Conservation (phyloP, 2,329 filamentous ascomycete genomes). For the Albifimbria verrucaria region DNA sequence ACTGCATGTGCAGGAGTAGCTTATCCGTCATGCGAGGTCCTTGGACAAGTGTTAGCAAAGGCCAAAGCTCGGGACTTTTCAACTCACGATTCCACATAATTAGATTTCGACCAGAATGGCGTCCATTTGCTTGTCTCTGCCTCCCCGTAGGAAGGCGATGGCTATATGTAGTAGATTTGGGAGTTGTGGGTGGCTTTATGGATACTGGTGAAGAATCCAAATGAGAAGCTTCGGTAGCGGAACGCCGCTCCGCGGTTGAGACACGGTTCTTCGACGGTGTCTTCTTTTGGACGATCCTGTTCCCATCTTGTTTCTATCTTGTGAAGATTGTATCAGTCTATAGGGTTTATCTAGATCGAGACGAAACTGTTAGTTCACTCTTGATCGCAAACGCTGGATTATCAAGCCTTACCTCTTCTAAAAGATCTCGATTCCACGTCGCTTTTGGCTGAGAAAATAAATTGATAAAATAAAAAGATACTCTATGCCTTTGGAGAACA, state of each 20-base stretch:
- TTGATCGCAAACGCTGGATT: no score
- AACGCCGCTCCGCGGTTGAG: neutral
- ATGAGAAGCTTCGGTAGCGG: constrained; percentile 8
- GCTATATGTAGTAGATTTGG: constrained; percentile 15
- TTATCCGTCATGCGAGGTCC: constrained; percentile 46
- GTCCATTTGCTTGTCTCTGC: constrained; percentile 23
- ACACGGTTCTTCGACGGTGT: neutral
- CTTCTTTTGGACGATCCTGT: neutral
- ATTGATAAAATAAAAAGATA: no score
- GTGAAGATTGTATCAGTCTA: no score
- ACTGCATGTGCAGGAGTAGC: constrained; percentile 36
- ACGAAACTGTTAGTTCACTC: no score
- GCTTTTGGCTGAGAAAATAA: no score
- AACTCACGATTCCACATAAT: constrained; percentile 42
- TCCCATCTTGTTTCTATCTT: constrained; percentile 7
- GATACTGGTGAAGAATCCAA: constrained; percentile 1
- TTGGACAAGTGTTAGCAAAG: constrained; percentile 14
- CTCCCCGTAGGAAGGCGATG: constrained; percentile 20
- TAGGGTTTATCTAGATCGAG: no score
- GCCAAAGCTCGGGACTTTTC: neutral
- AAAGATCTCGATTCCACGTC: no score
- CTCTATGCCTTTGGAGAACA: no score
- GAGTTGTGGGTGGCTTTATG: constrained; percentile 6
- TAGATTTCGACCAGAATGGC: constrained; percentile 31
- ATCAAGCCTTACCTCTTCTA: no score